These are phyloP conservation scores for Xylaria sp. DNA, from an alignment of 2,329 filamentous ascomycete genomes.

Conservation along the genomic window DNA sequence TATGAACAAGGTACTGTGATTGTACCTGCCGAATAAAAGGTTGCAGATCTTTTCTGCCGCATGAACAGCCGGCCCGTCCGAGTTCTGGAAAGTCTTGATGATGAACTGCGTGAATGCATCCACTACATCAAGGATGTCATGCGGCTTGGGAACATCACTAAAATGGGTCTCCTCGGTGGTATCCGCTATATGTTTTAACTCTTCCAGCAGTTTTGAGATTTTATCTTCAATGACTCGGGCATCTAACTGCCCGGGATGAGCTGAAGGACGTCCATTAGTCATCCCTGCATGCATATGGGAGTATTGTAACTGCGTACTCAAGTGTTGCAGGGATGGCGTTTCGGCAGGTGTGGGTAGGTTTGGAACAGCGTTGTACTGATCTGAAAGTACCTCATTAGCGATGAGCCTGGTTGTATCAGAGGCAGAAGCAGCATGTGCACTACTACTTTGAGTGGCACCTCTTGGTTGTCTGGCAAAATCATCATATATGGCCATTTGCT, in stretches of 20 bases:
- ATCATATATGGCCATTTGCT: constrained; percentile 96
- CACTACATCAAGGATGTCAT: constrained; percentile 69
- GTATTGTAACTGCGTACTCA: constrained; percentile 66
- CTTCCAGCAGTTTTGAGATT: constrained; percentile 66
- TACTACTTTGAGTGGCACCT: constrained; percentile 63
- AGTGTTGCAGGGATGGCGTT: constrained; percentile 64
- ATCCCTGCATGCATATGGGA: constrained; percentile 61
- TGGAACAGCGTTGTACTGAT: constrained; percentile 67
- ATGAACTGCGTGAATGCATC: constrained; percentile 70
- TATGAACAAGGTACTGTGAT: constrained; percentile 66
- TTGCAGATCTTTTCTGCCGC: constrained; percentile 69
- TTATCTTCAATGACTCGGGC: constrained; percentile 63
- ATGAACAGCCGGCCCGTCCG: constrained; percentile 68
- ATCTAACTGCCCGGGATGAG: constrained; percentile 60
- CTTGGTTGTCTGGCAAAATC: constrained; percentile 91
- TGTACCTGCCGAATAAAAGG: constrained; percentile 62
- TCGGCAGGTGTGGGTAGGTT: constrained; percentile 69
- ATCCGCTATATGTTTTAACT: constrained; percentile 65
- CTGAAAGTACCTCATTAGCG: constrained; percentile 71
- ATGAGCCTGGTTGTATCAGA: constrained; percentile 71
- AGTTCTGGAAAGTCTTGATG: constrained; percentile 70
- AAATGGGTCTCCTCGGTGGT: constrained; percentile 69
- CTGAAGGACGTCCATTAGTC: constrained; percentile 62
- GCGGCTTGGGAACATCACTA: constrained; percentile 65
- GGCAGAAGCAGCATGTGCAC: constrained; percentile 65